phyloP scores from a whole-genome alignment of 2,329 filamentous ascomycete species.

The Paracorniculantispora psalliotae region DNA sequence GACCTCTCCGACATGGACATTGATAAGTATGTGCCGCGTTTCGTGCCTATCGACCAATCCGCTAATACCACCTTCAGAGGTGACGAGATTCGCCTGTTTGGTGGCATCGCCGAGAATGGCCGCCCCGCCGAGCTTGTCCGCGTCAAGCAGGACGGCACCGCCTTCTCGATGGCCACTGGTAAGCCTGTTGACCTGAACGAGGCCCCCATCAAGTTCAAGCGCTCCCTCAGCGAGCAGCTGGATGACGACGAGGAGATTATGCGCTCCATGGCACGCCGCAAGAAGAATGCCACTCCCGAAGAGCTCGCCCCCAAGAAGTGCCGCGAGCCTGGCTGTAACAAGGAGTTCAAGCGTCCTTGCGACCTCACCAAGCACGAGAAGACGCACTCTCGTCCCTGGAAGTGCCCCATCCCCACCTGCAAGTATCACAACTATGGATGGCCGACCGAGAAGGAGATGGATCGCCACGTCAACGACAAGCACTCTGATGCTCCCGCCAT shows the following conservation, averaged over 20 bases:
- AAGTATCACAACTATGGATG: conserved; percentile 88
- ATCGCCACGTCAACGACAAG: conserved; percentile 94
- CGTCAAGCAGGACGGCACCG: conserved; percentile 72
- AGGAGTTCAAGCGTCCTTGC: conserved; percentile 94
- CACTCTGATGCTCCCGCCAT: conserved; percentile 76
- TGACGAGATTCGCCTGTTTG: conserved; percentile 74
- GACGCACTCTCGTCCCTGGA: conserved; percentile 94
- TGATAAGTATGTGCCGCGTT: conserved; percentile 46
- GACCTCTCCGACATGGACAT: conserved; percentile 55
- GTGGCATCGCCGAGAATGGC: conserved; percentile 76
- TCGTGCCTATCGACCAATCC: conserved; percentile 24
- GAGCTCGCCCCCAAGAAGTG: conserved; percentile 78
- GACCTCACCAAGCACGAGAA: conserved; percentile 98
- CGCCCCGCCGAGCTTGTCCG: conserved; percentile 80
- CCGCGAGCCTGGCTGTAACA: conserved; percentile 70
- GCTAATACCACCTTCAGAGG: conserved; percentile 30
- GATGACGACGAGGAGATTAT: conserved; percentile 77
- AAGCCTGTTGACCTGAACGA: conserved; percentile 55
- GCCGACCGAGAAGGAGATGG: conserved; percentile 97
- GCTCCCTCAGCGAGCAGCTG: conserved; percentile 62
- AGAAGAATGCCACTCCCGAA: conserved; percentile 85
- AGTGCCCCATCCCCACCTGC: conserved; percentile 77
- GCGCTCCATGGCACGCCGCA: conserved; percentile 91
- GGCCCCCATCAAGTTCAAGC: conserved; percentile 53
- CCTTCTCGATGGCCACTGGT: conserved; percentile 71